phyloP scores from a whole-genome alignment of 2,329 filamentous ascomycete genomes.

The Thelonectria rubi region DNA sequence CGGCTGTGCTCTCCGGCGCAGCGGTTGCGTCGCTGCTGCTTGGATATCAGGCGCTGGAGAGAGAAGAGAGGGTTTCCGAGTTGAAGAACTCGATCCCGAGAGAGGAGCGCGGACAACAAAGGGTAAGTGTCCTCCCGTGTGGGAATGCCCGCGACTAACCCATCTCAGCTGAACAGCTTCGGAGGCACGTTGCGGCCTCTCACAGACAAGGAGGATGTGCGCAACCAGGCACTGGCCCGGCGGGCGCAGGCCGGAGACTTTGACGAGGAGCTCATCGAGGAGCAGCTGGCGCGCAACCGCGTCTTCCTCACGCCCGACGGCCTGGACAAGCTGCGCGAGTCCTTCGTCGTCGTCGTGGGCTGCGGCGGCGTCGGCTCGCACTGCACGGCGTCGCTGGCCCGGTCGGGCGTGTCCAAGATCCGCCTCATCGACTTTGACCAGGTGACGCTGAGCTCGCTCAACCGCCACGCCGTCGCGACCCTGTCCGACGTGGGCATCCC shows the following conservation, averaged over 20 bases:
- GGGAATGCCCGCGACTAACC: conserved; percentile 30
- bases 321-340: conserved; percentile 77
- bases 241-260: conserved; percentile 71
- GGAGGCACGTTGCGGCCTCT: conserved; percentile 60
- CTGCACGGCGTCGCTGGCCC: conserved; percentile 83
- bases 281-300: conserved; percentile 92
- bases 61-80: conserved; percentile 62
- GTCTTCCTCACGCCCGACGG: conserved; percentile 89
- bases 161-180: conserved; percentile 65
- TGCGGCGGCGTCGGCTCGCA: conserved; percentile 96
- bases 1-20: conserved; percentile 72
- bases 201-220: conserved; percentile 68
- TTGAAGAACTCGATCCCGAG: conserved; percentile 69
- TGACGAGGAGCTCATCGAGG: conserved; percentile 84
- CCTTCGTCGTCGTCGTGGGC: conserved; percentile 90
- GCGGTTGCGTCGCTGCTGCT: conserved; percentile 69
- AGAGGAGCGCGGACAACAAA: conserved; percentile 31
- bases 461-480: conserved; percentile 95
- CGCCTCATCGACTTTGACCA: conserved; percentile 97
- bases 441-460: conserved; percentile 92
- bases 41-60: conserved; percentile 68
- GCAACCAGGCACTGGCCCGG: conserved; percentile 66
- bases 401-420: conserved; percentile 88
- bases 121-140: conserved; percentile 27
- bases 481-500: conserved; percentile 91